Percentiles rank a stretch among this genome's conserved stretches.
Evolutionary conservation across 371 early-diverging fungal species (phyloP).

Genomic region (Mucor racemosus): DNA sequence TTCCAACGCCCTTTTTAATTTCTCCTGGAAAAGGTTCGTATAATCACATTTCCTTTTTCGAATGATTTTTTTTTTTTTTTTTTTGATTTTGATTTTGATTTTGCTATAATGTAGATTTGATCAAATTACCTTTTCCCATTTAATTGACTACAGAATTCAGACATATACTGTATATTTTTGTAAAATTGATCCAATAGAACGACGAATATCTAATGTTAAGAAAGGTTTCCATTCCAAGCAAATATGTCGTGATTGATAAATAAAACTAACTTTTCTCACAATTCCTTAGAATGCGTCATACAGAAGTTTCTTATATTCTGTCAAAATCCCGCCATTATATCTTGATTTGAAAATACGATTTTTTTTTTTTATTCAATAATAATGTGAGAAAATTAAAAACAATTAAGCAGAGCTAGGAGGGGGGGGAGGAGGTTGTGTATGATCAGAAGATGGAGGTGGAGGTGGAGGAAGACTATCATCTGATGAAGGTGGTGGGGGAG

Average conservation of each 20-base stretch:
- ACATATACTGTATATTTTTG: background rate
- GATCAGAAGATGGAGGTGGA: slow-evolving; percentile 40
- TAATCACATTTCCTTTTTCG: background rate
- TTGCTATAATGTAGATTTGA: no score
- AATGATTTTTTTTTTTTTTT: no score
- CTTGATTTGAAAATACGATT: background rate
- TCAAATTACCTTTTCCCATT: no score
- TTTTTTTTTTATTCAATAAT: background rate
- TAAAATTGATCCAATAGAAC: background rate
- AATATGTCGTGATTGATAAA: background rate
- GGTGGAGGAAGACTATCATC: slow-evolving; percentile 40
- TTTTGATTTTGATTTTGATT: no score
- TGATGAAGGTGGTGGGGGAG: slow-evolving; percentile 43
- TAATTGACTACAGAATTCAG: no score
- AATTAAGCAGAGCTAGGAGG: slow-evolving; percentile 10
- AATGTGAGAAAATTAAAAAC: background rate
- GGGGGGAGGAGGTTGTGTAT: slow-evolving; percentile 31
- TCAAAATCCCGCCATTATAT: background rate
- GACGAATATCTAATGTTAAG: background rate
- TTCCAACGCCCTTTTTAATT: background rate
- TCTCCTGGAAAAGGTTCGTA: background rate
- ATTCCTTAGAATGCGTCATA: slow-evolving; percentile 5
- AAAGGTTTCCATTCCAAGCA: background rate
- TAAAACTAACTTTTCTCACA: background rate
- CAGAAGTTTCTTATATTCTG: background rate